Base-by-base conservation (phyloP, 768 basidiomycete genomes). In the Amanita subjunquillea region DNA sequence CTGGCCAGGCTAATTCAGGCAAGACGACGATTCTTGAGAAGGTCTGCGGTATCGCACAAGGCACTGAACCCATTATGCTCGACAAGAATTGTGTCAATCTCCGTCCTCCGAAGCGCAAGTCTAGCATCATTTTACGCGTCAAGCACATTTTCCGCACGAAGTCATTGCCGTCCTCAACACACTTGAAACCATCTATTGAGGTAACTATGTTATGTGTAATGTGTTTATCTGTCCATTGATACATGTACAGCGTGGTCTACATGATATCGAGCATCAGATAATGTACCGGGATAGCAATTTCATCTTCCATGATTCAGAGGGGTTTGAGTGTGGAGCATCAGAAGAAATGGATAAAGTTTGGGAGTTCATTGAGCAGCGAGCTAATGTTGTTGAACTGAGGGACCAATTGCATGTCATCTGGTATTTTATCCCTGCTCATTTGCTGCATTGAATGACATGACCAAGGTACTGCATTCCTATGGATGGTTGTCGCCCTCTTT, bases 271-370 rank as follows among this genome's bases (percentile, higher is more conserved):
- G 42, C 52, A 58, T 25, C 56, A 61, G 48, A 61, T 68, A 39
- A 54, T 61, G 7, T 72, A 67, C 56, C 22, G 6, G 23, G 43
- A 38, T 25, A 68, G 60, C 57, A 67, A 67, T 30, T 73, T 70
- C 55, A 61, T 72, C 22, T 72, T 73, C 53, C 72, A 73, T 38
- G 72, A 74, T 51, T 74, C 72, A 20, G 51, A 61, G 42, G 72
- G 71, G 3, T 70, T 74, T 47, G 69, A 73, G 56, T 52, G 67
- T n/a, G 72, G 72, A 3, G 58, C 56, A 2, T 55, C 17, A 1
- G 54, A 57, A 1, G 66, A 73, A 51, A 51, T 71, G 2, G 49
- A 61, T 2, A 59, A 7, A 15, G n/a, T 40, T 15, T 40, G 6
- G n/a, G 13, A 40, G 17, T 40, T 13, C 17, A 20, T n/a, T 40